phyloP scores from a whole-genome alignment of 2,329 filamentous ascomycete species.

The Pyrenochaeta sp. region DNA sequence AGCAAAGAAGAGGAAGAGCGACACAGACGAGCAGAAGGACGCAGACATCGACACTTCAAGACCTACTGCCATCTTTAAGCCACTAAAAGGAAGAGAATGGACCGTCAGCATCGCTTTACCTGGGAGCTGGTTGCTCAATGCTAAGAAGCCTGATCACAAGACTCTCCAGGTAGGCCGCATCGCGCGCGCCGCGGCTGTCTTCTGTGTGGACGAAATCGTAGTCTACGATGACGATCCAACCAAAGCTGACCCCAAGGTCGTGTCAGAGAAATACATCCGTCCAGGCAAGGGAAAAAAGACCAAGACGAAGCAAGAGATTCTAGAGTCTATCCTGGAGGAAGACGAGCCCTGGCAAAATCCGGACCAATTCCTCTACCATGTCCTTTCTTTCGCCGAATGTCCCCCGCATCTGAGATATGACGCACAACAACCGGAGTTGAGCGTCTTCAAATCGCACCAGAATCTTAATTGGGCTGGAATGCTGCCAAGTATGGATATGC shows the following conservation, averaged over 20 bases:
- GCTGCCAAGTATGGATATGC: slow-evolving; percentile 81
- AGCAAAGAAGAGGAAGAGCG: slow-evolving; percentile 25
- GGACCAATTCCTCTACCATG: slow-evolving; percentile 78
- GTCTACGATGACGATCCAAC: slow-evolving; percentile 76
- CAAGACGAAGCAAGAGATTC: slow-evolving; percentile 57
- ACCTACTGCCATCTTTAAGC: slow-evolving; percentile 73
- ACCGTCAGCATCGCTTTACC: slow-evolving; percentile 81
- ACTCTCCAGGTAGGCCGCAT: slow-evolving; percentile 76
- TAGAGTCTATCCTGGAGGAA: slow-evolving; percentile 45
- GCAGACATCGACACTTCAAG: slow-evolving; percentile 64
- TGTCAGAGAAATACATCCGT: slow-evolving; percentile 27
- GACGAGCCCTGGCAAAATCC: slow-evolving; percentile 71
- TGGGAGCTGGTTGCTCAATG: slow-evolving; percentile 72
- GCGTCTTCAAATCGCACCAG: slow-evolving; percentile 78
- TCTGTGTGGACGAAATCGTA: slow-evolving; percentile 83
- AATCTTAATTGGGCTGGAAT: slow-evolving; percentile 77
- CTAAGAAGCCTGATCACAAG: slow-evolving; percentile 76
- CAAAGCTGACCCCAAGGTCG: slow-evolving; percentile 31
- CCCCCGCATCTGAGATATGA: slow-evolving; percentile 72
- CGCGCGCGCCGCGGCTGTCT: slow-evolving; percentile 81
- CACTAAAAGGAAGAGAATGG: slow-evolving; percentile 70
- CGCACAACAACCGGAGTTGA: slow-evolving; percentile 58
- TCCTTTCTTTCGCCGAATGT: slow-evolving; percentile 83
- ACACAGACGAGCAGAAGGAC: slow-evolving; percentile 12
- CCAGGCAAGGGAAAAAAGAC: slow-evolving; percentile 49